A percentile compares a stretch with the other conserved stretches of the same genome.
phyloP scores from a whole-genome alignment of 495 filamentous ascomycete species.

The Chaetomium fimeti region DNA sequence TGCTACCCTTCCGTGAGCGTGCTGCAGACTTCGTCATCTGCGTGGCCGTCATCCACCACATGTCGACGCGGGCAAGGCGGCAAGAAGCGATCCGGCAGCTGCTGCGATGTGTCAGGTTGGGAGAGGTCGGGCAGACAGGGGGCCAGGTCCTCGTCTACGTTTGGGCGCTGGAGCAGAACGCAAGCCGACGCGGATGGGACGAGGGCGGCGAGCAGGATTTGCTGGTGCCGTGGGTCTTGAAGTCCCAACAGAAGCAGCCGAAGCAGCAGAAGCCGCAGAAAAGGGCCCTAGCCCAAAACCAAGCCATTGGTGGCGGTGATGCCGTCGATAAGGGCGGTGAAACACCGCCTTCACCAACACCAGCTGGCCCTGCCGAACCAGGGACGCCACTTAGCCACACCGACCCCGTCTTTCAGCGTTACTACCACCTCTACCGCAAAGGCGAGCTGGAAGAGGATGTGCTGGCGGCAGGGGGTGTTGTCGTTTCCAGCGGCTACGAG shows the following conservation, averaged over 20 bases:
- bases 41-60: slow-evolving; percentile 91
- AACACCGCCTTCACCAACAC: not conserved
- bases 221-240: slow-evolving; percentile 93
- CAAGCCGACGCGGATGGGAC: slow-evolving; percentile 88
- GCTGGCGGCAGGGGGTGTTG: slow-evolving; percentile 65
- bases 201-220: slow-evolving; percentile 84
- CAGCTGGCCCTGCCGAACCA: slow-evolving; percentile 15
- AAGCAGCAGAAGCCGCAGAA: slow-evolving; percentile 21
- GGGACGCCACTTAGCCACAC: slow-evolving; percentile 19
- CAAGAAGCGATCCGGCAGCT: slow-evolving; percentile 70
- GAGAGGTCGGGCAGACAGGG: slow-evolving; percentile 41
- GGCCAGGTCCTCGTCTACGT: slow-evolving; percentile 82
- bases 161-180: slow-evolving; percentile 95
- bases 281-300: slow-evolving; percentile 4
- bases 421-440: slow-evolving; percentile 89
- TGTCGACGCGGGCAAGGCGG: slow-evolving; percentile 77
- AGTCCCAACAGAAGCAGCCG: slow-evolving; percentile 32
- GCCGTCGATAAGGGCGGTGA: slow-evolving; percentile 31
- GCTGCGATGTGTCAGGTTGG: slow-evolving; percentile 58
- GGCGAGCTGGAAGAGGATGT: slow-evolving; percentile 87
- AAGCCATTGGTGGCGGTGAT: slow-evolving; percentile 20
- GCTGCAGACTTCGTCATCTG: slow-evolving; percentile 91
- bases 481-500: slow-evolving; percentile 85
- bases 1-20: slow-evolving; percentile 64
- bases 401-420: slow-evolving; percentile 72